Evolutionary conservation across 768 basidiomycete species (phyloP), one percentile per base, ranked within the genome.

Genomic region (Mycena filopes): DNA sequence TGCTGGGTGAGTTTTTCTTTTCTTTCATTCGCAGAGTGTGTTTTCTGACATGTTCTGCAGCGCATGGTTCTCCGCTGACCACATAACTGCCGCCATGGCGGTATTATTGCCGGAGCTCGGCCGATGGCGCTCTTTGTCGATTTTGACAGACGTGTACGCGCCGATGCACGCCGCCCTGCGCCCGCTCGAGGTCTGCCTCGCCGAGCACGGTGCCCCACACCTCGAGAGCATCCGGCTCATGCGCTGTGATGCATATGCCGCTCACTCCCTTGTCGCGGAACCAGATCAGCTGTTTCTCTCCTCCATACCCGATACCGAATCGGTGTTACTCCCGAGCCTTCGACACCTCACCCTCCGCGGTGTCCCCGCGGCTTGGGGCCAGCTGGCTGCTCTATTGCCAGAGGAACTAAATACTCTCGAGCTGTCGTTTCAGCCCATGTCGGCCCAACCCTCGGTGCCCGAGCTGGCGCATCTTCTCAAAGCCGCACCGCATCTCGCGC

Each of bases 231-330:
- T 36, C 15, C 36, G 36, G 2, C 36, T 36, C 15, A 86, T 88
- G 82, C 84, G 84, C 33, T 89, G 86, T 75, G 88, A 88, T 69
- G 85, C 87, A 60, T 86, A 83, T 69, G 78, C 81, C 55, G 81
- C 83, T 67, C 83, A 82, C 70, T 77, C 77, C 7, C 76, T 76
- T 20, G 68, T 73, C 28, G 87, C 40, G 8, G 78, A 78, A 63
- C 84, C 86, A 6, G 60, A 61, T 13, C 80, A 77, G 15, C 67
- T 72, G 5, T 80, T 80, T 60, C 76, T 83, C 8, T 71, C 73
- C 53, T 67, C 77, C 36, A 58, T 66, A 6, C 64, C 72, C 41
- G 68, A 72, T 62, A 9, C 55, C 26, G 61, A 45, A 67, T 73
- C 43, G 71, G 38, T 80, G n/a, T n/a, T n/a, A 38, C 76, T 83